Evolutionary conservation across 2,329 filamentous ascomycete genomes (phyloP), one percentile per base, ranked within the genome.

Genomic region (Aureobasidium namibiae): DNA sequence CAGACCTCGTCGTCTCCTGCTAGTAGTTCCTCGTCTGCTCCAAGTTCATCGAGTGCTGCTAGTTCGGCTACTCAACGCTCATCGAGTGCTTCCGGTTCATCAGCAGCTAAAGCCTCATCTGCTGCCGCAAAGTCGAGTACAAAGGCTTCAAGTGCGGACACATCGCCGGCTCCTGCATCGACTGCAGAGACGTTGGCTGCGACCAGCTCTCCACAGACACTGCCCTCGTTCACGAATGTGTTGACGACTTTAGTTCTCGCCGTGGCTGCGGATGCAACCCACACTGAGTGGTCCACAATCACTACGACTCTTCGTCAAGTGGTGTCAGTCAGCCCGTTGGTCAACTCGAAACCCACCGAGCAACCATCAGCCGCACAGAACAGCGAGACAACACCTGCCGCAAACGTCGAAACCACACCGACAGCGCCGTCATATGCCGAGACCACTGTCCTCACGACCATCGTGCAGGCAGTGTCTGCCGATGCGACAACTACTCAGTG

Each of bases 401-500:
- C 18, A 10, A 54, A 54, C n/a, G 26, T 16, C 26, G 52, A 45
- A 18, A 56, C 52, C 9, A 45, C 41, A 4, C 39, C 52, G 39
- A 45, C 52, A 16, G 29, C 29, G 13, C 52, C 34, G 26, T 21
- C 52, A 14, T 36, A 24, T 6, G 39, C 39, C 29, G 38, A 44
- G 39, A 56, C 52, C 26, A 26, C 18, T 11, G 21, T 56, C 1
- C 26, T 34, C 26, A 54, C 50, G 50, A 56, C 52, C 18, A 34
- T 34, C 29, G 39, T 45, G 18, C 23, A 44, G 29, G 52, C 52
- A 23, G 29, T 45, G 13, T 44, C 38, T 13, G 39, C 39, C 18
- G 52, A 56, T n/a, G 52, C 52, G n/a, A 56, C 52, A 16, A 44
- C 38, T 9, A 56, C 52, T 13, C 23, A 36, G n/a, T 56, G 52